phyloP scores from a whole-genome alignment of 1,284 basidiomycete genomes.

The Mycena citricolor region DNA sequence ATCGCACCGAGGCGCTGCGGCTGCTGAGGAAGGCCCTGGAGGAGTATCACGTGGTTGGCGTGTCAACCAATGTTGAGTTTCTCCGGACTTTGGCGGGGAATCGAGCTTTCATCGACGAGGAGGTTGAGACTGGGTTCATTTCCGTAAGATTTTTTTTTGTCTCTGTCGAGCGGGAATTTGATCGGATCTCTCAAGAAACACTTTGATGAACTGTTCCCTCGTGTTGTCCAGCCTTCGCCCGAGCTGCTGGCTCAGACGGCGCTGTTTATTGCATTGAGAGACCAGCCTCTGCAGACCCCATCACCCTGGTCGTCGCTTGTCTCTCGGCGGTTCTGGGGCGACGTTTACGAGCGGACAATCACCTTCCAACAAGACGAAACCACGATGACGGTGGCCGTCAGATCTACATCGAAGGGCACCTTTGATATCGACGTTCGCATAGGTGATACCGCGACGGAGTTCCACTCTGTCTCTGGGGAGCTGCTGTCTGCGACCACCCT shows the following conservation, averaged over 20 bases:
- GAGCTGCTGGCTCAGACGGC: conserved; percentile 77
- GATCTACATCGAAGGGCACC: conserved; percentile 38
- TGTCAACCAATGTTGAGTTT: conserved; percentile 91
- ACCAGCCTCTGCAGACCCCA: conserved; percentile 39
- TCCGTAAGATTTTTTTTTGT: conserved; percentile 45
- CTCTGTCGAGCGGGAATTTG: conserved; percentile 4
- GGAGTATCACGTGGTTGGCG: conserved; percentile 89
- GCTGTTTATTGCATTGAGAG: conserved; percentile 71
- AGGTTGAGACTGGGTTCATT: conserved; percentile 94
- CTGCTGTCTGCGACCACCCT: conserved; percentile 53
- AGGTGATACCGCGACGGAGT: conserved; percentile 37
- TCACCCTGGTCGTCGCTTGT: conserved; percentile 72
- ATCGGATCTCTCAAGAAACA: conserved; percentile 60
- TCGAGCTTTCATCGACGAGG: conserved; percentile 72
- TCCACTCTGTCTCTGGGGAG: conserved; percentile 52
- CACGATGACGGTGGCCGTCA: conserved; percentile 48
- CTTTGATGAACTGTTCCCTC: conserved; percentile 73
- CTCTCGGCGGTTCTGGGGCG: conserved; percentile 76
- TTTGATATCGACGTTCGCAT: conserved; percentile 58
- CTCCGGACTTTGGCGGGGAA: conserved; percentile 77
- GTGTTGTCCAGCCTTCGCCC: conserved; percentile 52
- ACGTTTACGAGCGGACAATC: conserved; percentile 60
- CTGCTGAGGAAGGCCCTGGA: conserved; percentile 79
- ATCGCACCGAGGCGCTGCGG: conserved; percentile 84
- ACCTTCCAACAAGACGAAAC: conserved; percentile 50